Percentiles rank a stretch among this genome's conserved stretches.
These are phyloP conservation scores for Coemansia sp. DNA, from an alignment of 192 early-diverging fungal genomes.

Conservation along the genomic window DNA sequence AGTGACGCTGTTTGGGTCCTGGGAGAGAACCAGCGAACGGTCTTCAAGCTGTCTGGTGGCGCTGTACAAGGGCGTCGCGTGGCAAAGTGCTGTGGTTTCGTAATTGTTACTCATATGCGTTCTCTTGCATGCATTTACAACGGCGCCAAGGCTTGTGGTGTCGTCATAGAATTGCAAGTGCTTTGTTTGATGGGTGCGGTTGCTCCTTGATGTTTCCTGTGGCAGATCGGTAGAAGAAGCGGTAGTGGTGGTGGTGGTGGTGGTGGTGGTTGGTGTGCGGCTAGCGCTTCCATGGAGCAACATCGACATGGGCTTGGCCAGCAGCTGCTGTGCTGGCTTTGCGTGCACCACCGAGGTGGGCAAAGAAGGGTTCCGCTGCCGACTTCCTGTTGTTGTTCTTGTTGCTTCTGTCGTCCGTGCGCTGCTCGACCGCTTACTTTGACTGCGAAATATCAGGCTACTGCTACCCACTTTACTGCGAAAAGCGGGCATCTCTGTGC, in stretches of 20 bases:
- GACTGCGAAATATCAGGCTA: neutral
- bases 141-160: neutral
- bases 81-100: too few relatives aligned
- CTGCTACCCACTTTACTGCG: neutral
- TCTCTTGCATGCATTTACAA: neutral
- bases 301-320: slow-evolving; percentile 3
- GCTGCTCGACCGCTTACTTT: neutral
- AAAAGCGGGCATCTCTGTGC: neutral
- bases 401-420: neutral
- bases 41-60: slow-evolving; percentile 28
- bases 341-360: neutral
- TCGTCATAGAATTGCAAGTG: neutral
- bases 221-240: neutral
- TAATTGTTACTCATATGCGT: neutral
- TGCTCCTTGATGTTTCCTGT: neutral
- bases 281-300: neutral
- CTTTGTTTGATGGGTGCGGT: neutral
- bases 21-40: slow-evolving; percentile 19
- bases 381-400: neutral
- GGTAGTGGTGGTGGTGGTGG: too few relatives aligned
- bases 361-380: neutral
- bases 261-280: neutral
- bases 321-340: neutral
- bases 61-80: neutral
- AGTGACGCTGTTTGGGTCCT: slow-evolving; percentile 36